phyloP scores from a whole-genome alignment of 257 asterid species.

The Handroanthus guayacan region DNA sequence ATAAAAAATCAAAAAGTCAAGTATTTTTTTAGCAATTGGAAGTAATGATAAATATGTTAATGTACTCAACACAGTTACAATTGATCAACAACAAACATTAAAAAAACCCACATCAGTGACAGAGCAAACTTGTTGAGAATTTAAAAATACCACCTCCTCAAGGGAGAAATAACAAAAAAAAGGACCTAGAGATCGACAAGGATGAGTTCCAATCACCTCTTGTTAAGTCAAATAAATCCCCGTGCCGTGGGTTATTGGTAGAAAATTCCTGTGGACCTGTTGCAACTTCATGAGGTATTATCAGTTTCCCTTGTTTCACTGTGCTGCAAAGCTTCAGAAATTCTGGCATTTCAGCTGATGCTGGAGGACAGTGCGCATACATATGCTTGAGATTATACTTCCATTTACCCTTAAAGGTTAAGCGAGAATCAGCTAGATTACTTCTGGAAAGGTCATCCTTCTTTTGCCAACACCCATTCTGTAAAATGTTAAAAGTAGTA shows the following conservation, averaged over 20 bases:
- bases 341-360: slow-evolving; percentile 34
- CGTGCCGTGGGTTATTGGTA: slow-evolving; percentile 14
- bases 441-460: slow-evolving; percentile 37
- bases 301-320: slow-evolving; percentile 43
- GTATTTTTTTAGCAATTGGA: background rate
- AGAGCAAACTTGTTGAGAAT: background rate
- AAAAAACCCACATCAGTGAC: background rate
- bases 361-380: slow-evolving; percentile 29
- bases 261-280: slow-evolving; percentile 36
- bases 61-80: background rate
- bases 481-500: slow-evolving; percentile 45
- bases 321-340: slow-evolving; percentile 29
- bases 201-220: slow-evolving; percentile 40
- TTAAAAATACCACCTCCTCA: background rate
- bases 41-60: background rate
- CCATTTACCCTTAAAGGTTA: slow-evolving; percentile 36
- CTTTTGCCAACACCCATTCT: slow-evolving; percentile 46
- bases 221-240: slow-evolving; percentile 36
- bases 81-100: background rate
- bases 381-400: slow-evolving; percentile 32
- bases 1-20: background rate
- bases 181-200: background rate
- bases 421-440: slow-evolving; percentile 45
- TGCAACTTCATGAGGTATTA: slow-evolving; percentile 38
- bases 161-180: background rate